These are phyloP conservation scores for Monosporascus sp. DNA, from an alignment of 2,329 filamentous ascomycete genomes.

Conservation along the genomic window DNA sequence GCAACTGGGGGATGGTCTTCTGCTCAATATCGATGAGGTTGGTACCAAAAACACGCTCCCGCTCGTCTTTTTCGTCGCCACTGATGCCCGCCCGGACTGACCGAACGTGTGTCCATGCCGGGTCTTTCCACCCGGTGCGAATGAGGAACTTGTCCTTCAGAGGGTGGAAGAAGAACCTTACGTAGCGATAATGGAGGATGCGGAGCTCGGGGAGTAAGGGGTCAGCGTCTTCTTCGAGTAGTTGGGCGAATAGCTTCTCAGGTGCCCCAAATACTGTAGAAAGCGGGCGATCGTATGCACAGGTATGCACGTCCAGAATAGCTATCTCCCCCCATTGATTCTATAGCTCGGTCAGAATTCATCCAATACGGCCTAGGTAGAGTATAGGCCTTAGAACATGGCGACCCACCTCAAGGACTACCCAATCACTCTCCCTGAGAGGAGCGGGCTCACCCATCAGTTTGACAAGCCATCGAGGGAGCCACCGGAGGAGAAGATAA, in stretches of 20 bases:
- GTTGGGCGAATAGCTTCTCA: conserved; percentile 52
- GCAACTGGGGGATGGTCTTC: conserved; percentile 74
- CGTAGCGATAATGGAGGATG: conserved; percentile 86
- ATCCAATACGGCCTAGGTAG: conserved; percentile 20
- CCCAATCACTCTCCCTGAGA: conserved; percentile 77
- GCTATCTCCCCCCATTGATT: conserved; percentile 95
- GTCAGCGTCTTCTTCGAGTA: conserved; percentile 65
- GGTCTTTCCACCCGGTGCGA: conserved; percentile 90
- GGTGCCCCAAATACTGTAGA: conserved; percentile 63
- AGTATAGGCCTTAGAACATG: background rate
- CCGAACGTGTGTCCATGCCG: conserved; percentile 74
- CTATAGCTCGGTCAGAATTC: conserved; percentile 31
- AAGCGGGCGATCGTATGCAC: conserved; percentile 48
- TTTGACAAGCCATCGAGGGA: conserved; percentile 79
- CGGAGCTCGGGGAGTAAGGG: conserved; percentile 71
- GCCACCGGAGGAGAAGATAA: conserved; percentile 83
- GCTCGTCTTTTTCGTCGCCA: conserved; percentile 77
- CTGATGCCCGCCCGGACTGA: conserved; percentile 75
- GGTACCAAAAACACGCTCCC: conserved; percentile 80
- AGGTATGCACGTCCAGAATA: conserved; percentile 61
- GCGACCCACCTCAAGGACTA: conserved; percentile 71
- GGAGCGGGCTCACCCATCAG: conserved; percentile 65
- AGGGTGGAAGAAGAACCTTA: conserved; percentile 88
- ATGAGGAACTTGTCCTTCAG: conserved; percentile 82
- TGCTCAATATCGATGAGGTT: conserved; percentile 93